Evolutionary conservation across 1,284 basidiomycete genomes (phyloP), one percentile per base, ranked within the genome.

Genomic region (Sanghuangporus baumii): DNA sequence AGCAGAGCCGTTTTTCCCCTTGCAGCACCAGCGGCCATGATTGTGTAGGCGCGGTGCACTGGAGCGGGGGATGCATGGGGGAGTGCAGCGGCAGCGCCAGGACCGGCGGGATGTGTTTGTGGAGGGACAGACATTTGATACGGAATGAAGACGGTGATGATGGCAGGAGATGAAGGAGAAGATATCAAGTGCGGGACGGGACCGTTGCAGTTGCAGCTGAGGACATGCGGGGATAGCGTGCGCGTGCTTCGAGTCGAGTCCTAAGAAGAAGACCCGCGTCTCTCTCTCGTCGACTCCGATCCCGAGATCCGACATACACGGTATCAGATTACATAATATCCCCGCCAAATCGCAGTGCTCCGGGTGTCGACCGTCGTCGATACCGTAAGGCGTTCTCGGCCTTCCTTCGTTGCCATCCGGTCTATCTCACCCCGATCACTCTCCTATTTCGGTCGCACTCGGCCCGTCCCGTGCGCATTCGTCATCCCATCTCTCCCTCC

Each of bases 1-100:
- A 54, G 67, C 61, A 41, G 69, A 59, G 55, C 67, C 26, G 50
- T 67, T 59, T 73, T 73, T 31, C 72, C 72, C 11, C 66, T 59
- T 11, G 59, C 58, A 16, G 66, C 67, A 34, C 72, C 72, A 8
- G 69, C 72, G 38, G 67, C 65, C 65, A 65, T 57, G 64, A 65
- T 55, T 9, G 64, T 59, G 48, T 65, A 65, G 37, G 40, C 60
- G 38, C 41, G 52, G 52, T 23, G 36, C 8, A 23, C 20, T 50
- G 51, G n/a, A 14, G 50, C 18, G 12, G 59, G 36, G 34, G 20
- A 34, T 18, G 46, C 40, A 52, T 60, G 36, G 2, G 58, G 43
- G 4, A 43, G 55, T 4, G 55, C 40, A 0, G 55, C 40, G 6
- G 55, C 37, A 16, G 55, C 55, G 48, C 50, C 38, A n/a, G 58